Evolutionary conservation across 257 asterid species (phyloP), one percentile per base, ranked within the genome.

Genomic region (Voacanga thouarsii): DNA sequence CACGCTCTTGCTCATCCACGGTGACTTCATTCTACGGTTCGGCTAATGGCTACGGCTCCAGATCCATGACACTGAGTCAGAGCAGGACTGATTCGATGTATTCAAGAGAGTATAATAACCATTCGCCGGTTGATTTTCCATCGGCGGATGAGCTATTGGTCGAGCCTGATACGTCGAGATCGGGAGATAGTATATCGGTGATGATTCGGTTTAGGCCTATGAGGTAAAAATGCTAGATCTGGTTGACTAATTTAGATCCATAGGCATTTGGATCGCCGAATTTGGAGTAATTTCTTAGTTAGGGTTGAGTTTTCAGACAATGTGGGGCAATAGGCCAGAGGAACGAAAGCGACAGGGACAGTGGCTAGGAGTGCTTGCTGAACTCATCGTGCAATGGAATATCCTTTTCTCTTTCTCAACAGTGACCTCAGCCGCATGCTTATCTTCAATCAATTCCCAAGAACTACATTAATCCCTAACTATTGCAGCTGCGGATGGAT

Each of bases 171-270:
- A 71, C 85, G n/a, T 81, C 99, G 78, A 79, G 92, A 92, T 89
- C 97, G 85, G 96, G 87, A 81, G 99, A 96, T 74, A 92, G 97
- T 80, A 93, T 96, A 80, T 90, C 98, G 8, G 99, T 93, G 57
- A 96, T 98, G 18, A 90, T 96, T 88, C 83, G 99, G 45, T 96
- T 96, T 87, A 92, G 99, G 71, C 99, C 98, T 26, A 2, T 96
- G 91, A 96, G 97, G 99, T 96, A 91, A 86, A 77, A 33, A 43
- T 80, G 71, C 72, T 79, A 80, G 93, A 89, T 96, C 97, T 89
- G 87, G 79, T 76, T 85, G 66, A 86, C 81, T 78, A 82, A 73
- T 67, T 82, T 78, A 64, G 85, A 83, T 85, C 74, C 18, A 57
- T 69, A n/a, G 68, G 71, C 55, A 73, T 84, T 80, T 80, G 78